Conservation (phyloP, 495 filamentous ascomycete genomes). For the Glutinoglossum americanum region DNA sequence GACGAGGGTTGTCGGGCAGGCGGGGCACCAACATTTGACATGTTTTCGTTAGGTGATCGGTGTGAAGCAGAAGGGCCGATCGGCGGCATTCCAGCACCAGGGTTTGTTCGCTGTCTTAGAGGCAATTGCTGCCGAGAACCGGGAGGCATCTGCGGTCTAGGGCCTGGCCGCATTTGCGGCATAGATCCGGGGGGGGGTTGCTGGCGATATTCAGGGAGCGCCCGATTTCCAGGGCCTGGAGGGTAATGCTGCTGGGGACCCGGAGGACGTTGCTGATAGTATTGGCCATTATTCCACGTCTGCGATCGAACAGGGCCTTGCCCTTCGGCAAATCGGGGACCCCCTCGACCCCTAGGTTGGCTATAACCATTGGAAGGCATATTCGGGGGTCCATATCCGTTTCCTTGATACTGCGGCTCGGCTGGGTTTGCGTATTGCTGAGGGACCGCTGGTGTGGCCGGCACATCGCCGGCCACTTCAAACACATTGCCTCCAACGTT, state of each 20-base stretch:
- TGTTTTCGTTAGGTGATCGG: not conserved
- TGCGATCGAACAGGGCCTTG: not conserved
- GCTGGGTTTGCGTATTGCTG: conserved; percentile 16
- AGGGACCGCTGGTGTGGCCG: conserved; percentile 23
- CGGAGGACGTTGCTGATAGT: not conserved
- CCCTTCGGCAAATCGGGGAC: not conserved
- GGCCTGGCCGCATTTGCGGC: not conserved
- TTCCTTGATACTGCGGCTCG: conserved; percentile 2
- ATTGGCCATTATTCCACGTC: not conserved
- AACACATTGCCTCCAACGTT: conserved; percentile 25
- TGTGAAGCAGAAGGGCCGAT: not conserved
- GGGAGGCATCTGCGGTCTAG: not conserved
- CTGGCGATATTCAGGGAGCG: not conserved
- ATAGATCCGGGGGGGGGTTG: not conserved
- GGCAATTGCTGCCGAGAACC: not conserved
- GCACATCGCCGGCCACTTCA: conserved; percentile 43
- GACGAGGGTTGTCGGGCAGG: not conserved
- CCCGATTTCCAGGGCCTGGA: not conserved
- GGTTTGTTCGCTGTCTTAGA: not conserved
- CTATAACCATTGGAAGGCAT: conserved; percentile 13
- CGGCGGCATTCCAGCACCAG: not conserved
- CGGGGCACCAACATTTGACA: not conserved
- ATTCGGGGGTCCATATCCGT: conserved; percentile 14
- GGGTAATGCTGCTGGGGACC: not conserved
- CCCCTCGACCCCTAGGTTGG: conserved; percentile 4